These are phyloP conservation scores for Pachysandra terminalis DNA, from an alignment of 164 flowering plant species.

Conservation along the genomic window DNA sequence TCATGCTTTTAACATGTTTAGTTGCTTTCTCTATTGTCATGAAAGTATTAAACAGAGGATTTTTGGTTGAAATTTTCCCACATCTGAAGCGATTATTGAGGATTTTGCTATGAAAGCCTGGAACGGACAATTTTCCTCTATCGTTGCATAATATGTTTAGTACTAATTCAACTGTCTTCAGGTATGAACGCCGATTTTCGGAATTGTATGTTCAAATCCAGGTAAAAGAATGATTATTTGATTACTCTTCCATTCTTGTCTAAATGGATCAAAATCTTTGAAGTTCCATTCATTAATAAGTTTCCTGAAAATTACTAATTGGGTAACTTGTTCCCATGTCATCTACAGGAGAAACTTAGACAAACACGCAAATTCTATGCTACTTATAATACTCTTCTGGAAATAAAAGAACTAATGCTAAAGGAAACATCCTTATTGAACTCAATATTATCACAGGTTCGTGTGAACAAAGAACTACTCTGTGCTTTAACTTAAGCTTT, in stretches of 20 bases:
- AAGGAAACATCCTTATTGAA: slow-evolving; percentile 83
- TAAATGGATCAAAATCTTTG: background rate
- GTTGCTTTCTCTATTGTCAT: background rate
- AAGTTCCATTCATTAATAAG: background rate
- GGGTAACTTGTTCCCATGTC: background rate
- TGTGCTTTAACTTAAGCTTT: slow-evolving; percentile 6
- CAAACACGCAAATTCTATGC: slow-evolving; percentile 79
- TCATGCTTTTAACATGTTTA: background rate
- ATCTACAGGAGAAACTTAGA: slow-evolving; percentile 58
- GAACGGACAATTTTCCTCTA: background rate
- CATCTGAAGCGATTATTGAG: too few relatives aligned
- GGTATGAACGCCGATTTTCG: slow-evolving; percentile 79
- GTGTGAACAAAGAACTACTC: slow-evolving; percentile 7
- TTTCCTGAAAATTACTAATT: background rate
- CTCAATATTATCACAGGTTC: slow-evolving; percentile 82
- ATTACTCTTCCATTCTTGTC: background rate
- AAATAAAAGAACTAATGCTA: slow-evolving; percentile 76
- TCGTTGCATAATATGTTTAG: background rate
- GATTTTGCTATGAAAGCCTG: background rate
- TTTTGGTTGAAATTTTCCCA: too few relatives aligned
- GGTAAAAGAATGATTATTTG: slow-evolving; percentile 31
- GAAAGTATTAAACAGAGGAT: too few relatives aligned
- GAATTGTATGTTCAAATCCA: slow-evolving; percentile 73
- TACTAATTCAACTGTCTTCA: slow-evolving; percentile 18
- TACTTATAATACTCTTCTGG: slow-evolving; percentile 88